Base-by-base conservation (phyloP, 2,329 filamentous ascomycete species). In the Penicillium sp. region DNA sequence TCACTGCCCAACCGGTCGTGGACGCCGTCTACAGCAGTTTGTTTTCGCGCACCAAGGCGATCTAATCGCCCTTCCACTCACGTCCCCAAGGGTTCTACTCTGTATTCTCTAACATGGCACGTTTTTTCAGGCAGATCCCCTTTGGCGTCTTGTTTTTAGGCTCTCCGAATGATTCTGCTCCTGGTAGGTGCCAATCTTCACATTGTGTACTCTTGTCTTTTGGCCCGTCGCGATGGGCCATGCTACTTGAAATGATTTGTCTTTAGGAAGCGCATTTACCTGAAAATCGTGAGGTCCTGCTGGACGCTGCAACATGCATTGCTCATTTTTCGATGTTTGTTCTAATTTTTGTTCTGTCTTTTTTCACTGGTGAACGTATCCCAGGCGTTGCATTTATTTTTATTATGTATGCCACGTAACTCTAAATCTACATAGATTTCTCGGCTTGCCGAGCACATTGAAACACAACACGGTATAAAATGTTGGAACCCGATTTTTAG, bases 11-110 rank as follows among this genome's bases (percentile, higher is more conserved):
- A 64, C 95, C 93, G 76, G 91, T 99, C 79, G 93, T 98, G 76
- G 95, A 99, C 78, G 93, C 93, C 71, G 91, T 99, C 80, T 99
- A 98, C 87, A 95, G 91, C 86, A 96, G 90, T 84, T 86, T 96
- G 78, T 96, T 95, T 82, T 90, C 89, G 77, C 88, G 90, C 75
- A 90, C 89, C 68, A 90, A 90, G 78, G 89, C 89, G 76, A 90
- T 92, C 69, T 93, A 79, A 83, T 52, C 27, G 39, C 49, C 22
- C 19, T 49, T n/a, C 54, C 52, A 16, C 45, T 57, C 57, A 59
- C 56, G 54, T 63, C 56, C 27, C 48, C 48, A 48, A 57, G 54
- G 56, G 65, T 68, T 66, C 70, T 71, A 42, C 35, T 69, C 65
- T 70, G 61, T 68, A 53, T 62, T 65, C 55, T 73, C 60, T 66